A percentile compares a stretch with the other conserved stretches of the same genome.
Conservation (phyloP, 1,284 basidiomycete genomes). For the Phenoliferia sp. region DNA sequence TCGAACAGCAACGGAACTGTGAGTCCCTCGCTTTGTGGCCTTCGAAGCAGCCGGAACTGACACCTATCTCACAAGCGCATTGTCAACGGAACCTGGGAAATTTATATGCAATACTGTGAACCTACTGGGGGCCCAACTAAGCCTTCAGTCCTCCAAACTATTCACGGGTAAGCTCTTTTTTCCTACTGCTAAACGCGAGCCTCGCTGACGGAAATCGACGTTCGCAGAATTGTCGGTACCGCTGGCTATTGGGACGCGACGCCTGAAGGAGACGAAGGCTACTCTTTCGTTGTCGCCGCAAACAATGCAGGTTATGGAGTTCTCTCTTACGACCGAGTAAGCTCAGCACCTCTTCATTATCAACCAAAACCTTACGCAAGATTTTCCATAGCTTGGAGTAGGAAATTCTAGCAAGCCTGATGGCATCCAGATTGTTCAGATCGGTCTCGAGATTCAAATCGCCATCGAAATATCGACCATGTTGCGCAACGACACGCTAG, state of each 20-base stretch:
- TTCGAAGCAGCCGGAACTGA: too few species aligned
- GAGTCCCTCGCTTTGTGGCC: background rate
- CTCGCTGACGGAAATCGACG: background rate
- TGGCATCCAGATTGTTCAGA: background rate
- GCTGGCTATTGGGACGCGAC: background rate
- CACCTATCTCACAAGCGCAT: background rate
- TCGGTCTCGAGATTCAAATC: background rate
- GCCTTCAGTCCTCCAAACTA: background rate
- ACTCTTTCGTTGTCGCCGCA: background rate
- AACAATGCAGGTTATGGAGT: background rate
- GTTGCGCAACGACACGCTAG: background rate
- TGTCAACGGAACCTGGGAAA: background rate
- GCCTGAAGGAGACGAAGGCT: background rate
- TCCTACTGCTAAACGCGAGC: background rate
- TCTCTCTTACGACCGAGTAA: background rate
- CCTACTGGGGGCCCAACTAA: background rate
- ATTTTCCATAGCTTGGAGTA: background rate
- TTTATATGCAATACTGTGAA: conserved; percentile 1
- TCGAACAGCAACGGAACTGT: background rate
- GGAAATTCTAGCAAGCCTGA: background rate
- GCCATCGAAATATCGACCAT: background rate
- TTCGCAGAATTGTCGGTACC: background rate
- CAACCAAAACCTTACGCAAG: background rate
- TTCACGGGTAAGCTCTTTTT: background rate
- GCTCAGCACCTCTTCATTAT: background rate